Base-by-base conservation (phyloP, 345 rosid species). In the Acer negundo region DNA sequence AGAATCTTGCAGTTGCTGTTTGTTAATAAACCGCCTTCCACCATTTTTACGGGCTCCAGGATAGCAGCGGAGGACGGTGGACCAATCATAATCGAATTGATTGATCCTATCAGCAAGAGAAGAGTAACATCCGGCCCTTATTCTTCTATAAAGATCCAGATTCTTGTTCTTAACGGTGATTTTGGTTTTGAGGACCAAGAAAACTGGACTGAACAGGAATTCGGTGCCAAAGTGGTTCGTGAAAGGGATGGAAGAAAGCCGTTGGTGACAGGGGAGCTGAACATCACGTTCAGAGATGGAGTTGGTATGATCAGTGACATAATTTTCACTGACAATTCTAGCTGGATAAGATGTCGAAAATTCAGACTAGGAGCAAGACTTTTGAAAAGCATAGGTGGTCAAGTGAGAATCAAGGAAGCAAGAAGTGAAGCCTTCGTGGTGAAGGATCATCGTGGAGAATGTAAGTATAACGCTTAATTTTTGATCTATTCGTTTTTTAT, bases 401-500 rank as follows among this genome's bases (percentile, higher is more conserved):
- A 81, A 69, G 82, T 82, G 20, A 75, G 79, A 75, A 63, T 91
- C n/a, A 78, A 82, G 63, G 98, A 91, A 78, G 98, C 90, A 12
- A 82, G 76, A 70, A 96, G 97, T 23, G 83, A 84, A 77, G 86
- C 93, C 4, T 92, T 96, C 24, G 62, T 77, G 1, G 97, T 93
- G 69, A 91, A 87, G 86, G 99, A 96, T 79, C 95, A 91, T 47
- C 88, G 98, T 0, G 99, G 99, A 70, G 97, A 89, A 78, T 24
- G 99, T 96, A 86, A 86, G 93, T 83, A 77, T 46, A 51, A 31
- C 19, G 26, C 58, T 51, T 26, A 24, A 22, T 40, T 12, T 9
- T 9, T 19, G 62, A 47, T 62, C 11, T 40, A 19, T 62, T 65
- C 1, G 22, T 28, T 62, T 26, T 67, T 67, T 23, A 5, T 22